Evolutionary conservation across 306 rosid genomes (phyloP).

Genomic region (Dryas octopetala): DNA sequence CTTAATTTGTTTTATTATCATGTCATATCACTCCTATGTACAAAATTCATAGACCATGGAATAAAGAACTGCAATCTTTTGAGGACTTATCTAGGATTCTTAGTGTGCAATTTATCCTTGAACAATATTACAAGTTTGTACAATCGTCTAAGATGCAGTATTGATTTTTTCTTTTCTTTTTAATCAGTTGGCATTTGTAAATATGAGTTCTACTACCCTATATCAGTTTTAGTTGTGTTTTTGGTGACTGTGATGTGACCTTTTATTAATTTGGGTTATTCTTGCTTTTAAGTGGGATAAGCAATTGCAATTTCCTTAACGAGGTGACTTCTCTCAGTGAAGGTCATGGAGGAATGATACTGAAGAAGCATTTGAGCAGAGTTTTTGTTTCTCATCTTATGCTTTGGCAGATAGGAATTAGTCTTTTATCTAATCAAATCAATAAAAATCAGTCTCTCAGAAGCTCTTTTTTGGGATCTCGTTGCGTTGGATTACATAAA

Average conservation of each 20-base stretch:
- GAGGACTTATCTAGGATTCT: neutral
- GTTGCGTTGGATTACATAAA: neutral
- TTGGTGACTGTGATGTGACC: neutral
- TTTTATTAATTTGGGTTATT: neutral
- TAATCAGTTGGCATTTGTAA: too few relatives aligned
- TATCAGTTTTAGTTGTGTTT: too few relatives aligned
- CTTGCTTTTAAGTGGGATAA: neutral
- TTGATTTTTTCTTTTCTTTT: neutral
- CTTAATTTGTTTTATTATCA: neutral
- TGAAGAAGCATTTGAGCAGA: neutral
- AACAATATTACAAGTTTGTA: neutral
- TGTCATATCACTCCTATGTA: neutral
- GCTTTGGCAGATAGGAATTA: neutral
- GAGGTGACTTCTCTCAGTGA: neutral
- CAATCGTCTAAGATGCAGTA: neutral
- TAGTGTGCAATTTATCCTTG: neutral
- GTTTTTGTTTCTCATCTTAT: neutral
- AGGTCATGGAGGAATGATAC: neutral
- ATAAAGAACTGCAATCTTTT: neutral
- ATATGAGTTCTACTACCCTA: too few relatives aligned
- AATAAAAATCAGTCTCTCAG: neutral
- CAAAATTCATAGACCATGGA: neutral
- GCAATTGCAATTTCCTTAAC: neutral
- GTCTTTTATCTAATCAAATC: neutral
- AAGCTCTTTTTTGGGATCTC: neutral